A percentile compares a stretch with the other conserved stretches of the same genome.
phyloP scores from a whole-genome alignment of 2,329 filamentous ascomycete species.

The Fusarium pseudonygamai region DNA sequence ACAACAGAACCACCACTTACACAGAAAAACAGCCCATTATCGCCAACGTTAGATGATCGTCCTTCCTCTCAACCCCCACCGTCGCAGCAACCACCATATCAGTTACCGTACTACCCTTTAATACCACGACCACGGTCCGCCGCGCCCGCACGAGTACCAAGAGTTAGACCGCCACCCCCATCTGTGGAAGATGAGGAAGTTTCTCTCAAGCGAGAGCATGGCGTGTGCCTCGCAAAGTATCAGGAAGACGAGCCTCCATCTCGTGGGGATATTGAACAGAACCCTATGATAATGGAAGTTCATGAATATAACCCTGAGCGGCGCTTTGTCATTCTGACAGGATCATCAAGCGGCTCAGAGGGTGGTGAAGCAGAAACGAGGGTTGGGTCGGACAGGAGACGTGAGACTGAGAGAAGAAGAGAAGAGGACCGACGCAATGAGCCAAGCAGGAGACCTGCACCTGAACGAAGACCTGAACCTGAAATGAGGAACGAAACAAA shows the following conservation, averaged over 20 bases:
- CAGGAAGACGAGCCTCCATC: constrained; percentile 65
- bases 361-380: constrained; percentile 42
- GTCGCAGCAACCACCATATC: constrained; percentile 22
- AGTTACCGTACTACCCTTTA: constrained; percentile 33
- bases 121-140: constrained; percentile 28
- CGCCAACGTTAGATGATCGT: constrained; percentile 29
- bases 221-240: constrained; percentile 43
- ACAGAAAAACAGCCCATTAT: constrained; percentile 24
- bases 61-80: constrained; percentile 27
- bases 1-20: constrained; percentile 21
- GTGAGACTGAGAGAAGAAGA: constrained; percentile 4
- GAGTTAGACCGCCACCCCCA: constrained; percentile 66
- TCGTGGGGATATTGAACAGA: constrained; percentile 73
- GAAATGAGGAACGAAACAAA: constrained; percentile 3
- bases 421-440: constrained; percentile 7
- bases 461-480: constrained; percentile 27
- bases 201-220: constrained; percentile 70
- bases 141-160: constrained; percentile 31
- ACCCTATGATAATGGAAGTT: constrained; percentile 72
- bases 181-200: constrained; percentile 75
- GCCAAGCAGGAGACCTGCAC: constrained; percentile 1
- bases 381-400: constrained; percentile 4
- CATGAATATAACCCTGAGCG: constrained; percentile 69
- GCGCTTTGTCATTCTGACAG: constrained; percentile 69
- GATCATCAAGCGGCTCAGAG: constrained; percentile 40